Base-by-base conservation (phyloP, 2,329 filamentous ascomycete species). In the Chaetomium sp. region DNA sequence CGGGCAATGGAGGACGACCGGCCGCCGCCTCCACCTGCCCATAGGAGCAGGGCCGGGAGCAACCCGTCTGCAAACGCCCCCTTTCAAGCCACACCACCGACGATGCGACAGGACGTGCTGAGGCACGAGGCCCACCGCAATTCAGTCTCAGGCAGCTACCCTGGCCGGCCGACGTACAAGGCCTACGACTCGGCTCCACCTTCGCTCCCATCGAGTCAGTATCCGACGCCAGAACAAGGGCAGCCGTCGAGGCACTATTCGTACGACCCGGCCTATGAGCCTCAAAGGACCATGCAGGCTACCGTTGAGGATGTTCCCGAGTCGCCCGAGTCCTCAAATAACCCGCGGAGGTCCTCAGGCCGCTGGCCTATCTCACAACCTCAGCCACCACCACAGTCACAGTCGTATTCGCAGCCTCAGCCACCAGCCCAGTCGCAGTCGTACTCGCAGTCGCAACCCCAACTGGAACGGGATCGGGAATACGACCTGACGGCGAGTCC, bases 271-370 rank as follows among this genome's bases (percentile, higher is more conserved):
- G 67, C 66, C 14, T 77, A 74, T 62, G 78, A 77, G 40, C 76
- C 76, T 42, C 71, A 73, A 63, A 74, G 75, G 56, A 76, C 77
- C 0, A 78, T 82, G 79, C 82, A 84, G 62, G 81, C 79, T 2
- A 85, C 79, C 6, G 82, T 83, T 5, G 84, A 87, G 65, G 84
- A 87, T 59, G 81, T 78, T 5, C 82, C 83, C 4, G 81, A 84
- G 49, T 78, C 79, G 1, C 72, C 74, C 1, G 65, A 66, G 2
- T 61, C 65, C 3, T 52, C 65, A 8, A 56, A 64, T n/a, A 64
- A 61, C 5, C 62, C 66, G 46, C 64, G 67, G 42, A 64, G 65
- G 14, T 65, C 62, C 48, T 60, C 58, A 5, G 66, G 64, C 1
- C 66, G 64, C 19, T 60, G 55, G 37, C 61, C 64, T 10, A 63